phyloP scores from a whole-genome alignment of 148 eudicot species.

The Arbutus unedo region DNA sequence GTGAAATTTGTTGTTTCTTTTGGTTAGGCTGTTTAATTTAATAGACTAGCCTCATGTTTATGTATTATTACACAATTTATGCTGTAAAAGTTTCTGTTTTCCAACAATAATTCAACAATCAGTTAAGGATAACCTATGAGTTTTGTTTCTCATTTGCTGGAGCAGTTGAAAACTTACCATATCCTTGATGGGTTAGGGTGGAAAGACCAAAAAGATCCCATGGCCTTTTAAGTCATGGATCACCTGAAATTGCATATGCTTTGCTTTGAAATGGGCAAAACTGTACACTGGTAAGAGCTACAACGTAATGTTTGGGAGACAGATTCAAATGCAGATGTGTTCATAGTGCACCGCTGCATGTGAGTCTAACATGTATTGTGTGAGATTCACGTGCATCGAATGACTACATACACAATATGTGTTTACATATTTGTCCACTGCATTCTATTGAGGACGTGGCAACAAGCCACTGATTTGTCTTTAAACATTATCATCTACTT shows the following conservation, averaged over 20 bases:
- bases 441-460: background rate
- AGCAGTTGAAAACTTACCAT: background rate
- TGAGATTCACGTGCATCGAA: too few species aligned
- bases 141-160: background rate
- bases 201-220: too few species aligned
- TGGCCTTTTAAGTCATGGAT: background rate
- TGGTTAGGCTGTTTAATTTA: background rate
- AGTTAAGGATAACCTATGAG: background rate
- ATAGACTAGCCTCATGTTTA: background rate
- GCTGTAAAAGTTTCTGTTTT: background rate
- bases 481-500: background rate
- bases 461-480: background rate
- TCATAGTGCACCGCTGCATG: too few species aligned
- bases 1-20: background rate
- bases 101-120: background rate
- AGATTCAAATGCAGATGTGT: too few species aligned
- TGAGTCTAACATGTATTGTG: too few species aligned
- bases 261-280: conserved; percentile 1
- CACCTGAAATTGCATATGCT: background rate
- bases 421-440: too few species aligned
- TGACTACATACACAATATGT: too few species aligned
- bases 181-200: background rate
- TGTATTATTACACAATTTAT: background rate
- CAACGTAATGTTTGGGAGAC: background rate
- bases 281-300: background rate